Evolutionary conservation across 208 protist genomes (phyloP), one percentile per base, ranked within the genome.

Genomic region (Strigomonas culicis): DNA sequence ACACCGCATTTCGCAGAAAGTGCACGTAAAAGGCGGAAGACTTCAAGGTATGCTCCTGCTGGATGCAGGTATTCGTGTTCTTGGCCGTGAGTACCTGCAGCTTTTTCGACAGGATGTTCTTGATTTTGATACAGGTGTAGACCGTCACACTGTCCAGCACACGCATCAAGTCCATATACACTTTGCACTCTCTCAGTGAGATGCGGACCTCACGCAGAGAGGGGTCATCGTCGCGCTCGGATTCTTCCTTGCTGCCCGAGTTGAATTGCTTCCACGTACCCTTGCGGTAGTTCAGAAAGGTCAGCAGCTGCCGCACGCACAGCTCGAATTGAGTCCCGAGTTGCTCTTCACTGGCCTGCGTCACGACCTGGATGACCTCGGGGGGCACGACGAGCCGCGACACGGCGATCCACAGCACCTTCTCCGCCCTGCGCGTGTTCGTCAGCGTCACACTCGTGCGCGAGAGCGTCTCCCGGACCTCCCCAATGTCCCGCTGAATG

Each of bases 11-110:
- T 3, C 77, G 75, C 25, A 95, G 72, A 46, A 95, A 92, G 57
- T 90, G 79, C 30, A 92, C 81, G 65, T 80, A 95, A 50, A 88
- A 83, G 1, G 83, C 58, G 44, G 75, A 60, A 36, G 76, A 78
- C 70, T 83, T 84, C 22, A 95, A 63, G 1, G 70, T 74, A 61
- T 95, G 80, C 31, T 91, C 85, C 47, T 95, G 89, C 61, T 91
- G 89, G 31, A 95, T 91, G 52, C 74, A 90, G 4, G 92, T 71
- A 46, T 95, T 95, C 24, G 89, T 95, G 68, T 92, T 89, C 43
- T 70, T 73, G 13, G 77, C 64, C 11, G 74, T 80, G 46, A 95
- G 61, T 32, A 86, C 60, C 2, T 57, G 50, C 51, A 95, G 68
- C 71, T 92, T 92, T 49, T 81, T 79, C 1, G 79, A 77, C 19